These are phyloP conservation scores for Canavalia ensiformis DNA, from an alignment of 306 rosid species.

Conservation along the genomic window DNA sequence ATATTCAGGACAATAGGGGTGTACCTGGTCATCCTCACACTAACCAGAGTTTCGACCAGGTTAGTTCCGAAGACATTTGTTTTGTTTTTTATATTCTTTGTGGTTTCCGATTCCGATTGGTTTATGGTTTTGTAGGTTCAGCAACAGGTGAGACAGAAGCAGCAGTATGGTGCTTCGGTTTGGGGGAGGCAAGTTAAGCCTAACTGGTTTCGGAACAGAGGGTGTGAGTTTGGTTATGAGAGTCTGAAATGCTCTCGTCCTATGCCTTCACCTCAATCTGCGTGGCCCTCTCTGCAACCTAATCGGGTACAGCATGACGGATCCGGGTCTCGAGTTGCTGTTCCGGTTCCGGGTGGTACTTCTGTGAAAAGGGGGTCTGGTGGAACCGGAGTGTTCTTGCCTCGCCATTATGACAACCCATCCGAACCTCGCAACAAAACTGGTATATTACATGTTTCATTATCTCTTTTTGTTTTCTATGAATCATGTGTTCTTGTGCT, in stretches of 20 bases:
- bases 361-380: constrained; percentile 57
- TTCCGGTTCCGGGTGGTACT: constrained; percentile 51
- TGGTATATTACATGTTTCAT: constrained; percentile 41
- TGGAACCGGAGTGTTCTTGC: constrained; percentile 93
- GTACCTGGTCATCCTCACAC: constrained; percentile 28
- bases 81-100: neutral
- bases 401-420: constrained; percentile 68
- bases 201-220: constrained; percentile 58
- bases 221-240: constrained; percentile 43
- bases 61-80: neutral
- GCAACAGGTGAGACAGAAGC: constrained; percentile 37
- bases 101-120: neutral
- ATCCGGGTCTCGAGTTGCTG: constrained; percentile 43
- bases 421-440: constrained; percentile 63
- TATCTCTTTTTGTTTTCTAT: neutral
- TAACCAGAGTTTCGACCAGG: constrained; percentile 53
- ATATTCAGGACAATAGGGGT: constrained; percentile 45
- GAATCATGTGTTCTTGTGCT: neutral
- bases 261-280: constrained; percentile 47
- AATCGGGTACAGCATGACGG: constrained; percentile 43
- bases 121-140: constrained; percentile 45
- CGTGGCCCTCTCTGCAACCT: constrained; percentile 53
- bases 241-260: constrained; percentile 48
- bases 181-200: constrained; percentile 55
- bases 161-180: constrained; percentile 43